A percentile compares a stretch with the other conserved stretches of the same genome.
Evolutionary conservation across 306 rosid genomes (phyloP).

Genomic region (Lathyrus sativus): DNA sequence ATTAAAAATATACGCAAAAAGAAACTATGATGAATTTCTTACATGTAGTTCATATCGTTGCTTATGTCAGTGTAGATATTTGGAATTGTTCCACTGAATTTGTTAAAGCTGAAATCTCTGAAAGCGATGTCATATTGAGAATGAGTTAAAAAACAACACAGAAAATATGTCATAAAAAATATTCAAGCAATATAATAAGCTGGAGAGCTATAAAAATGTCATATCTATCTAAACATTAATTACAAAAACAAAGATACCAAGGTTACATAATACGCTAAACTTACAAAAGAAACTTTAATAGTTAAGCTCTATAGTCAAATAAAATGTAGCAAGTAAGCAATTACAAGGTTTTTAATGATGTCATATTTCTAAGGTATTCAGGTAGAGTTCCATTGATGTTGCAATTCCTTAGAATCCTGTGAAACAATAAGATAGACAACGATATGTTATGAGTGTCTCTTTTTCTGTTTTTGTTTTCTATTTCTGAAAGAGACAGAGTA

Average conservation of each 20-base stretch:
- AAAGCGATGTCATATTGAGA: too few species aligned
- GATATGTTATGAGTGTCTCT: background rate
- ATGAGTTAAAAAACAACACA: too few species aligned
- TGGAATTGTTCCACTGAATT: conserved; percentile 19
- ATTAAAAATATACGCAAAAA: too few species aligned
- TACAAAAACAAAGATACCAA: background rate
- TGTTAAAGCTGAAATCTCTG: conserved; percentile 8
- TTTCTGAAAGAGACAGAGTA: conserved; percentile 25
- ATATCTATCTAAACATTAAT: background rate
- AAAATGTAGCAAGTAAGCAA: conserved; percentile 15
- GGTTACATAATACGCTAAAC: background rate
- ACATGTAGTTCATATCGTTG: background rate
- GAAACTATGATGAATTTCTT: background rate
- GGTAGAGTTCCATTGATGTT: conserved; percentile 25
- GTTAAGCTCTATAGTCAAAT: conserved; percentile 41
- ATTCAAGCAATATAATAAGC: too few species aligned
- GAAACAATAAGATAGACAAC: background rate
- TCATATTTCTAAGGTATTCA: background rate
- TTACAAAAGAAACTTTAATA: background rate
- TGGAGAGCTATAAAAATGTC: background rate
- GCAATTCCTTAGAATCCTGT: conserved; percentile 31
- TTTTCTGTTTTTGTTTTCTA: background rate
- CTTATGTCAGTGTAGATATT: background rate
- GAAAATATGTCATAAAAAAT: too few species aligned
- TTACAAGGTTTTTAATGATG: conserved; percentile 5